Percentiles rank a stretch among this genome's conserved stretches.
Conservation (phyloP, 306 rosid genomes). For the Medicago truncatula region MtrunA17r5.0-ANR NC_053045.1:60695001-60695500, state of each 20-base stretch:
- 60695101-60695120: slow-evolving; percentile 15
- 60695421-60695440: too few species aligned
- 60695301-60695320: too few species aligned
- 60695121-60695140: neutral
- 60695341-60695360: too few species aligned
- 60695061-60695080: slow-evolving; percentile 47
- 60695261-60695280: too few species aligned
- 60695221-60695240: neutral
- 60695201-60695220: neutral
- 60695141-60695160: slow-evolving; percentile 30
- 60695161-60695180: neutral
- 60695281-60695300: neutral
- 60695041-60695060: slow-evolving; percentile 44
- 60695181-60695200: neutral
- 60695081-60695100: neutral
- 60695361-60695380: too few species aligned
- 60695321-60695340: too few species aligned
- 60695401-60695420: too few species aligned
- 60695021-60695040: slow-evolving; percentile 27
- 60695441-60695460: too few species aligned
- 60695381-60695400: too few species aligned
- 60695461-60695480: too few species aligned
- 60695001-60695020: slow-evolving; percentile 31
- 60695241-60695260: neutral
- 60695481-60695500: too few species aligned